These are phyloP conservation scores for Cutaneotrichosporon sp. DNA, from an alignment of 1,284 basidiomycete species.

Conservation along the genomic window DNA sequence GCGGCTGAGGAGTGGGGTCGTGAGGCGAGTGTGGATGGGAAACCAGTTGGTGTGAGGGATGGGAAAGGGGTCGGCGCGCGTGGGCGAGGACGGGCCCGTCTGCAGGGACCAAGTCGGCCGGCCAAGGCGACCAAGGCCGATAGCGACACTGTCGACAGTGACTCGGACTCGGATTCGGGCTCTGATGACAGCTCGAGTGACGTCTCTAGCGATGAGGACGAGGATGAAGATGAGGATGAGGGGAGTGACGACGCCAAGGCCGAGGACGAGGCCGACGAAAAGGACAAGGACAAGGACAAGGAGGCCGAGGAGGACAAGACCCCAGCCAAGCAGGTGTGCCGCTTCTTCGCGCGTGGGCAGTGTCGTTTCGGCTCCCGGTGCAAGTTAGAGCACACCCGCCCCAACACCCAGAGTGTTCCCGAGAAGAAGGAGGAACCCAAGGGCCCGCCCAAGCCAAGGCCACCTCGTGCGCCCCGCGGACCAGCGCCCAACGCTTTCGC, in stretches of 20 bases:
- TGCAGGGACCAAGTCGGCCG: not conserved
- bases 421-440: not conserved
- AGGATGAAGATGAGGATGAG: not conserved
- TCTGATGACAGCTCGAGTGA: conserved; percentile 23
- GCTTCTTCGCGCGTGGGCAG: conserved; percentile 41
- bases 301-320: conserved; percentile 3
- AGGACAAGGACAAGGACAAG: conserved; percentile 12
- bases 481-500: conserved; percentile 67
- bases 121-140: not conserved
- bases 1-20: conserved; percentile 49
- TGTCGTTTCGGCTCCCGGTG: conserved; percentile 45
- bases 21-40: conserved; percentile 32
- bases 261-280: not conserved
- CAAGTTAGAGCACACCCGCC: conserved; percentile 34
- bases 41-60: conserved; percentile 30
- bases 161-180: conserved; percentile 22
- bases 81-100: conserved; percentile 15
- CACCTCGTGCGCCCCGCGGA: conserved; percentile 59
- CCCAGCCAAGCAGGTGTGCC: conserved; percentile 30
- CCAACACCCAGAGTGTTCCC: not conserved
- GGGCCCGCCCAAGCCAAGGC: conserved; percentile 21
- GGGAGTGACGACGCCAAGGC: not conserved
- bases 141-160: not conserved
- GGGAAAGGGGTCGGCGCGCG: conserved; percentile 29
- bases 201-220: conserved; percentile 7